Conservation (phyloP, 2,329 filamentous ascomycete species). For the Penicillium sp. region DNA sequence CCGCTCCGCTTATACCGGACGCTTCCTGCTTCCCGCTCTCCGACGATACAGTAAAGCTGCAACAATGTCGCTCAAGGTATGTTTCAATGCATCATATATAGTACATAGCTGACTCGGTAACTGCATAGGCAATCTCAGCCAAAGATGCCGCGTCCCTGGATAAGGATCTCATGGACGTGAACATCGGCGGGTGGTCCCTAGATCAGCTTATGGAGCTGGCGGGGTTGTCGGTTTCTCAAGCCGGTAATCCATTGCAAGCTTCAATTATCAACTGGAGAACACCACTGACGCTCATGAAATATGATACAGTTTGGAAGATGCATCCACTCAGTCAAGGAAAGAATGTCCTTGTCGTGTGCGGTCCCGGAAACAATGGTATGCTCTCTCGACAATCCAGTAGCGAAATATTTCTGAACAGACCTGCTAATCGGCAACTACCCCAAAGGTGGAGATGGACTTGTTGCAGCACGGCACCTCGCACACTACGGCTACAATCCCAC, state of each 20-base stretch:
- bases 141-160: conserved; percentile 89
- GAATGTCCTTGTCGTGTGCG: conserved; percentile 84
- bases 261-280: neutral
- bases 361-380: conserved; percentile 70
- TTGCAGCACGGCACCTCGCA: conserved; percentile 86
- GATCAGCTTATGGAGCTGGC: conserved; percentile 98
- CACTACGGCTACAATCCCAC: conserved; percentile 90
- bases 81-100: neutral
- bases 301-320: conserved; percentile 71
- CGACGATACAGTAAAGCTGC: conserved; percentile 36
- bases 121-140: conserved; percentile 73
- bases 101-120: neutral
- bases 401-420: neutral
- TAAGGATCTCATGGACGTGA: conserved; percentile 94
- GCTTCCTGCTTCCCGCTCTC: conserved; percentile 19
- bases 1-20: conserved; percentile 20
- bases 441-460: conserved; percentile 86
- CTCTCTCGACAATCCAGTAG: neutral
- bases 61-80: conserved; percentile 49
- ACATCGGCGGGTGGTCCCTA: conserved; percentile 80
- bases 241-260: conserved; percentile 57
- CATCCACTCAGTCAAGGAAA: conserved; percentile 74
- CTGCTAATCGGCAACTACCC: neutral
- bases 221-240: conserved; percentile 89
- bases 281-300: conserved; percentile 3